Base-by-base conservation (phyloP, 2,329 filamentous ascomycete genomes). In the Fusarium solani-melongenae region DNA sequence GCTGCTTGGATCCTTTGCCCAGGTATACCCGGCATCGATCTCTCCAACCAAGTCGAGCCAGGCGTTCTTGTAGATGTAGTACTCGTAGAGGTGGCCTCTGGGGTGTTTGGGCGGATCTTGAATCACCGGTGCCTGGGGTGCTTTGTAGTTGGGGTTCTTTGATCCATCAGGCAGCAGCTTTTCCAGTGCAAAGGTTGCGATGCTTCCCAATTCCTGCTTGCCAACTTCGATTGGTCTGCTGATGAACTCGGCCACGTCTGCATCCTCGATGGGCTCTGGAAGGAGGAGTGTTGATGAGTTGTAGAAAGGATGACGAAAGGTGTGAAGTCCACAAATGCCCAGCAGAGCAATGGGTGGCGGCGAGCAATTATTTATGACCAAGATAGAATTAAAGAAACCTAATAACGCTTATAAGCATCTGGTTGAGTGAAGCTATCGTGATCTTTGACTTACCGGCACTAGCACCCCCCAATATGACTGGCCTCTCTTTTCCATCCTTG, bases 291-390 rank as follows among this genome's bases (percentile, higher is more conserved):
- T 70, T 9, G 81, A 83, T 1, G 81, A 83, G 67, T 77, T 79
- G 75, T 81, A 83, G 74, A 83, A 83, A 6, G 62, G 66, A 57
- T 83, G 82, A 27, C 75, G 78, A 63, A 83, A 82, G 10, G 81
- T 82, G 55, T 79, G 76, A 69, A 83, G 82, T 33, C 81, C 82
- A 2, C 76, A 77, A 68, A 82, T 80, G 66, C 79, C 81, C 33
- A 83, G 71, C 27, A 83, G 74, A 1, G 82, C 81, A 1, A 79
- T 14, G 2, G 81, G 82, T 6, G 77, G 70, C 1, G 79, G 80
- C 2, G 66, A 57, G 63, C 75, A 68, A 49, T 81, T 76, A 55
- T 81, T 80, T 17, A 79, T 79, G 17, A 79, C 64, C 49, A 79
- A 65, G 4, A 70, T 62, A 14, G 80, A 77, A 53, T 79, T 64